Base-by-base conservation (phyloP, 129 eudicot genomes). In the Ambrosia trifida region DNA sequence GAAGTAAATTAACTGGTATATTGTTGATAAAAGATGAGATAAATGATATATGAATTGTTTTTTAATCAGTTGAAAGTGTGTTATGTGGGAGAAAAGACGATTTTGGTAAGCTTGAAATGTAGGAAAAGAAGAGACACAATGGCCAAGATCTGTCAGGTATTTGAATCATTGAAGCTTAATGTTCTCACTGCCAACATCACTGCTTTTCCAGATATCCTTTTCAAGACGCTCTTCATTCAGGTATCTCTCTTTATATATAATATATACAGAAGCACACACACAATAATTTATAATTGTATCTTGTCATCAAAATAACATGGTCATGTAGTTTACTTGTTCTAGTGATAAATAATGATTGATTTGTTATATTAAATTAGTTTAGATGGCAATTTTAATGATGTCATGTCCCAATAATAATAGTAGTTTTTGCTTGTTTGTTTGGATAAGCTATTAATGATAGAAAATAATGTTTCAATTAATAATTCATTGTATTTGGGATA, bases 121-220 rank as follows among this genome's bases (percentile, higher is more conserved):
- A 75, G 81, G 50, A 87, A 85, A 78, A 70, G 80, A 65, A 79
- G 68, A 58, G 90, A 89, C 80, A 92, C 95, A 7, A 83, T 92
- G 88, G 82, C 87, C 11, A 85, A 81, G 70, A 68, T 92, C 53
- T 92, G 96, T 72, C 84, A 89, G 70, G 83, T 73, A 64, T 85
- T 92, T 76, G 98, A 92, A 74, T 74, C 98, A 54, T 85, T 92
- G 80, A 83, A 92, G 70, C 87, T 92, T 69, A 87, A 80, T 41
- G 79, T 92, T 53, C 65, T 92, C 12, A 85, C 95, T 9, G 87
- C 86, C 51, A 85, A 73, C 50, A 85, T 89, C 30, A 83, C 91
- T 68, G 77, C 91, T 72, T 80, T 86, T 54, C 74, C 88, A 14
- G 98, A 82, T 2, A 86, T 81, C 65, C 85, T 92, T 43, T 75